These are phyloP conservation scores for Codiaeum variegatum DNA, from an alignment of 441 rosid genomes.

Conservation along the genomic window DNA sequence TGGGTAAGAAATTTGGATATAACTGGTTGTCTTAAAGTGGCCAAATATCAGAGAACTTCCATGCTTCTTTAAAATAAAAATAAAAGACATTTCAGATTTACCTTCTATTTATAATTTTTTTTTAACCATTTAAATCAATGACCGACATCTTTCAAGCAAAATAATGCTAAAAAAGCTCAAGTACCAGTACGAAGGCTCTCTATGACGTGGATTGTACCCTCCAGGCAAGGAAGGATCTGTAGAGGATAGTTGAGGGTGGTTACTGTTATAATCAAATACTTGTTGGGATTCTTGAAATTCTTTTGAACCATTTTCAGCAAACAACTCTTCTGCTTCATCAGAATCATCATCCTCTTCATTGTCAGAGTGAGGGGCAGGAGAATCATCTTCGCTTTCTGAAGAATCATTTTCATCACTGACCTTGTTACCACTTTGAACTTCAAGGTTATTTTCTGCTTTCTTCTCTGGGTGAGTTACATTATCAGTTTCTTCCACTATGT, in stretches of 20 bases:
- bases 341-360: conserved; percentile 56
- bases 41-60: background rate
- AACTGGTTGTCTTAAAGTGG: background rate
- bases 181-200: conserved; percentile 93
- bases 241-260: conserved; percentile 31
- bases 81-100: background rate
- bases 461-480: conserved; percentile 25
- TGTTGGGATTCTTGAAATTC: conserved; percentile 30
- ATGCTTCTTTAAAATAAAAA: background rate
- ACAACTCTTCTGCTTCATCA: conserved; percentile 45
- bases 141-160: conserved; percentile 8
- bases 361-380: conserved; percentile 44
- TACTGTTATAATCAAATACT: conserved; percentile 25
- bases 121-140: background rate
- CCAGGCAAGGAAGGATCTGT: conserved; percentile 53
- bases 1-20: background rate
- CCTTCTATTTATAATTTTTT: background rate
- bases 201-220: conserved; percentile 84
- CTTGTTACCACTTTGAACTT: conserved; percentile 26
- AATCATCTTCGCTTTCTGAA: conserved; percentile 53
- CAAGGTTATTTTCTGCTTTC: conserved; percentile 31
- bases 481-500: conserved; percentile 65
- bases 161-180: background rate
- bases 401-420: conserved; percentile 39
- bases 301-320: conserved; percentile 35